Base-by-base conservation (phyloP, 177 flowering plant genomes). In the Vitis hybrid region DNA sequence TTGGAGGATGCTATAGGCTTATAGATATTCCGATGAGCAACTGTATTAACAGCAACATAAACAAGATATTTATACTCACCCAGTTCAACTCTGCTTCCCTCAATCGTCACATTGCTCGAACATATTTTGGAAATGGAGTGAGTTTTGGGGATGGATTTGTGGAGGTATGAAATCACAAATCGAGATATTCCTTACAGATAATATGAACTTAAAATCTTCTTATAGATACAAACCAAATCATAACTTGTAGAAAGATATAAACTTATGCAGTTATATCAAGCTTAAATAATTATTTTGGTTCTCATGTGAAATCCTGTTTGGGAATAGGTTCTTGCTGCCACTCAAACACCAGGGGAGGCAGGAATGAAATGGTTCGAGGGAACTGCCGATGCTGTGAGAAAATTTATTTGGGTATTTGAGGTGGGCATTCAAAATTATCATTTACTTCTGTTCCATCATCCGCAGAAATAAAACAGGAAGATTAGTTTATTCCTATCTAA, bases 1-100 rank as follows among this genome's bases (percentile, higher is more conserved):
- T 95, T 59, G 98, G 96, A 51, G 99, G 99, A 44, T 91, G 95
- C 79, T 93, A 93, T 68, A 84, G 90, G 83, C 95, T 95, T 31
- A 91, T 95, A 68, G 99, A 95, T 73, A 91, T 95, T 49, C 99
- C 98, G 13, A 93, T 95, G 98, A 95, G 98, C 82, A 95, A 95
- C 82, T 91, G 98, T 80, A 90, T 95, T 67, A 95, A 93, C 83
- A 91, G 98, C 74, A 90, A 92, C 58, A 86, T 95, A 59, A 89
- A 92, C 89, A 95, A 93, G 83, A 87, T 95, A 12, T 95, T 78
- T 78, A 86, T 93, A 64, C 82, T 95, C 19, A 95, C 99, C 44
- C 99, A 95, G 78, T 95, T 85, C 83, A 95, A 95, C 71, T 95
- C 98, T 68, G 89, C 89, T 69, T 86, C 97, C 49, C 92, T 95